A percentile compares a stretch with the other conserved stretches of the same genome.
phyloP scores from a whole-genome alignment of 306 rosid genomes.

The Vicia sativa region DNA sequence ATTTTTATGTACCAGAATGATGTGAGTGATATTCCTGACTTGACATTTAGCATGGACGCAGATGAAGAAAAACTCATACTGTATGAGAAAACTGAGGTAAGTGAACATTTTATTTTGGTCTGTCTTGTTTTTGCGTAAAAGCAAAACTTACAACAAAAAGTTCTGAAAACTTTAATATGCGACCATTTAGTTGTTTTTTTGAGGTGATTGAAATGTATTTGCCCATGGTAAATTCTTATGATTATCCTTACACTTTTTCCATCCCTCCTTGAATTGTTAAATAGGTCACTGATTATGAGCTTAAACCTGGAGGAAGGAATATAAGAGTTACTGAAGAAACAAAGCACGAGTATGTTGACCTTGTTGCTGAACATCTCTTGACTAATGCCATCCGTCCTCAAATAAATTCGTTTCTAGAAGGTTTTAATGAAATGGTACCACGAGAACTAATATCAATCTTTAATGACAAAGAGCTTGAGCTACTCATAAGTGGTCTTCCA shows the following conservation, averaged over 20 bases:
- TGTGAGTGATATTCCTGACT: slow-evolving; percentile 87
- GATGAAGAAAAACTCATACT: slow-evolving; percentile 97
- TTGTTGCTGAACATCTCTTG: slow-evolving; percentile 92
- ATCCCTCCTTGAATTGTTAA: slow-evolving; percentile 30
- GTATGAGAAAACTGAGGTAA: slow-evolving; percentile 90
- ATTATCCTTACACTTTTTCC: slow-evolving; percentile 35
- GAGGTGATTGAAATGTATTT: slow-evolving; percentile 24
- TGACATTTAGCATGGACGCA: slow-evolving; percentile 98
- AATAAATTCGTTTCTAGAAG: slow-evolving; percentile 82
- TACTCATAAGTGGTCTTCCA: slow-evolving; percentile 99
- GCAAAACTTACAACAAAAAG: slow-evolving; percentile 26
- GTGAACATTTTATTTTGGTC: slow-evolving; percentile 26
- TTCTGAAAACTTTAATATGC: slow-evolving; percentile 4
- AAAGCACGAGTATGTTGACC: slow-evolving; percentile 97
- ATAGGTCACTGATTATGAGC: slow-evolving; percentile 98
- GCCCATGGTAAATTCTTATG: slow-evolving; percentile 13
- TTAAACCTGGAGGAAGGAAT: slow-evolving; percentile 98
- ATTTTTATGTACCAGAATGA: slow-evolving; percentile 63
- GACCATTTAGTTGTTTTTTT: background rate
- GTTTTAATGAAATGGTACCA: slow-evolving; percentile 84
- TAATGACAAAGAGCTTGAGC: slow-evolving; percentile 97
- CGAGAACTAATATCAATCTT: slow-evolving; percentile 84
- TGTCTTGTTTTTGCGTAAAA: background rate
- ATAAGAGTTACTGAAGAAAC: slow-evolving; percentile 97
- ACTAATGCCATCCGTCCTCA: slow-evolving; percentile 98